A percentile compares a stretch with the other conserved stretches of the same genome.
phyloP scores from a whole-genome alignment of 1,284 basidiomycete genomes.

The Rhodotorula glutinis region DNA sequence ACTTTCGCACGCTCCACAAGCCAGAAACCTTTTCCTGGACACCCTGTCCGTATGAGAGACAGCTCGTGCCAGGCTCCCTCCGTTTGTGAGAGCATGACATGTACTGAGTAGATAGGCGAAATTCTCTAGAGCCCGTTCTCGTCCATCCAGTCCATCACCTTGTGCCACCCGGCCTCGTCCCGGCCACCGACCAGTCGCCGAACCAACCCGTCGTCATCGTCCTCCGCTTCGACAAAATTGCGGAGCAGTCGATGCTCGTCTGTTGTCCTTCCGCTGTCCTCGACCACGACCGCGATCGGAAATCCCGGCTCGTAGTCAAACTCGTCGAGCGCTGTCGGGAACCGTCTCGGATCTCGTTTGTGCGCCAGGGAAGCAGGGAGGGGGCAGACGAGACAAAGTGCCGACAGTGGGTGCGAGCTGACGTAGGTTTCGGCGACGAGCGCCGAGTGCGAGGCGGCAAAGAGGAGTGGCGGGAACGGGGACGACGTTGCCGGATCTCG shows the following conservation, averaged over 20 bases:
- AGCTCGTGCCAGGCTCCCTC: no score
- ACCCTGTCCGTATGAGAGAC: no score
- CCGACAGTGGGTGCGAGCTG: constrained; percentile 29
- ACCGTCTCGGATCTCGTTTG: not conserved
- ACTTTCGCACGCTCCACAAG: no score
- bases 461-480: constrained; percentile 31
- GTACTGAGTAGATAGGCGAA: no score
- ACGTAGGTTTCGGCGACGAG: constrained; percentile 34
- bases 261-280: not conserved
- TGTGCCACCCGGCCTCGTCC: constrained; percentile 9
- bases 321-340: constrained; percentile 10
- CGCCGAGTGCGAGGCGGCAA: constrained; percentile 9
- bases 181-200: not conserved
- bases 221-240: constrained; percentile 16
- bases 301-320: constrained; percentile 35
- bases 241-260: constrained; percentile 11
- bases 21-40: no score
- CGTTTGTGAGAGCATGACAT: no score
- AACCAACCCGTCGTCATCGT: constrained; percentile 15
- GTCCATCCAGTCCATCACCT: constrained; percentile 35
- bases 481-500: constrained; percentile 4
- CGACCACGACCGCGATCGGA: constrained; percentile 17
- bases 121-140: constrained; percentile 28
- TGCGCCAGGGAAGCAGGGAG: not conserved
- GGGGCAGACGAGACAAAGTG: constrained; percentile 23